Evolutionary conservation across 129 eudicot genomes (phyloP), one percentile per base, ranked within the genome.

Genomic region (Erigeron canadensis): DNA sequence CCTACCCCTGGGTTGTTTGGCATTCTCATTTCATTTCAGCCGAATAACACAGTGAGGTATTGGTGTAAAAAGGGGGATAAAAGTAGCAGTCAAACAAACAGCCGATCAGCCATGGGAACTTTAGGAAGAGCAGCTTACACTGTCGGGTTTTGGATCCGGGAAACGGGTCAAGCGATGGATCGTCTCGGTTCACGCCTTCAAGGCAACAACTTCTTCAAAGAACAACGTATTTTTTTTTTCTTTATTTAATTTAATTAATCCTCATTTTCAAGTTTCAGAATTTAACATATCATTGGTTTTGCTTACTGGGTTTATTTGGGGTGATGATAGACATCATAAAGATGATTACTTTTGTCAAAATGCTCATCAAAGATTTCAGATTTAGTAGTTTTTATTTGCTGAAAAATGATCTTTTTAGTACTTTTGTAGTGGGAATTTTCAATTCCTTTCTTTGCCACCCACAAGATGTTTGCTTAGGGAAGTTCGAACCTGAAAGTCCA

Each of bases 131-230:
- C 96, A 2, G 80, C 87, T 0, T 90, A 84, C 84, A 75, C 89
- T 1, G 84, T 90, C 39, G 95, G 96, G 7, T 78, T 76, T 39
- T 82, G 85, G 90, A 85, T 90, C 78, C 81, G 94, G 5, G 88
- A 73, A 72, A 87, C 96, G 5, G 96, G 96, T 58, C 94, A 90
- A 79, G 96, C 96, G 75, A 74, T 90, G 78, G 96, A 90, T 85
- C 94, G 96, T 46, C 84, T 90, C 41, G 95, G 96, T 42, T 84
- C 79, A 16, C 83, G 76, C 51, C 87, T 87, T 69, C 96, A 90
- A 62, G 94, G 94, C 72, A 79, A 82, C 77, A 79, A 83, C 78
- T 81, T 38, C 78, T 77, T 85, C 84, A 79, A 79, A 68, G 86
- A 90, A 72, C 88, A 84, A 47, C 75, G 90, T 89, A 83, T 64